phyloP scores from a whole-genome alignment of 1,284 basidiomycete species.

The Ustilago curta region DNA sequence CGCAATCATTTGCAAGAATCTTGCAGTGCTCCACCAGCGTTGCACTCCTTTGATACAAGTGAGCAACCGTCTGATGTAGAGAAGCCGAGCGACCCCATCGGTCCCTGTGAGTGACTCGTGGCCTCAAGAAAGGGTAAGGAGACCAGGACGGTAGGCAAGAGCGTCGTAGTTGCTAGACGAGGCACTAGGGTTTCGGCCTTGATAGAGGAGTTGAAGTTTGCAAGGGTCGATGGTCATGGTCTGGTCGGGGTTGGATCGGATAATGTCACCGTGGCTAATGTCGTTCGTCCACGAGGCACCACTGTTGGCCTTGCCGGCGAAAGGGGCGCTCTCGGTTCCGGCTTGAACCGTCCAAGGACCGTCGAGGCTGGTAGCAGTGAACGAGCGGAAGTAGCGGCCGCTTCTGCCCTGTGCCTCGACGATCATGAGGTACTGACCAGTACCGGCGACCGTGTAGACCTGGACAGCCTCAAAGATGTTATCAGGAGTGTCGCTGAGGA shows the following conservation, averaged over 20 bases:
- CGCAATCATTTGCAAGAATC: too few relatives aligned
- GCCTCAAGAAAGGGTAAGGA: conserved; percentile 19
- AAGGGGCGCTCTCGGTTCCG: conserved; percentile 31
- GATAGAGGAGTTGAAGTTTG: conserved; percentile 30
- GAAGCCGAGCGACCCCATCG: background rate
- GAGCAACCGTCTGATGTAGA: background rate
- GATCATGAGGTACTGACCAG: conserved; percentile 42
- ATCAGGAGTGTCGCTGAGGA: conserved; percentile 20
- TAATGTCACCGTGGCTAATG: conserved; percentile 39
- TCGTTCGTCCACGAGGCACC: conserved; percentile 35
- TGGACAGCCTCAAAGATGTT: conserved; percentile 38
- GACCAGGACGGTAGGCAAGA: conserved; percentile 39
- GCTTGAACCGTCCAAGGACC: conserved; percentile 31
- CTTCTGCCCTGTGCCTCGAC: conserved; percentile 27
- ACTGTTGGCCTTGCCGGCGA: conserved; percentile 42
- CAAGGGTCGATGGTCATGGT: conserved; percentile 41
- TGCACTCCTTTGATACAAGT: background rate
- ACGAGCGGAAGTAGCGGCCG: conserved; percentile 41
- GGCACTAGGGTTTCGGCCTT: conserved; percentile 17
- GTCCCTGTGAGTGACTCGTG: background rate
- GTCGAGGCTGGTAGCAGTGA: conserved; percentile 25
- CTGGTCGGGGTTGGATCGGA: conserved; percentile 36
- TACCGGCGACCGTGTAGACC: conserved; percentile 35
- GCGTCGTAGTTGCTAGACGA: conserved; percentile 15
- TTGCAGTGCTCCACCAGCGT: too few relatives aligned